Evolutionary conservation across 257 asterid genomes (phyloP), one percentile per base, ranked within the genome.

Genomic region (Plectranthus barbatus): DNA sequence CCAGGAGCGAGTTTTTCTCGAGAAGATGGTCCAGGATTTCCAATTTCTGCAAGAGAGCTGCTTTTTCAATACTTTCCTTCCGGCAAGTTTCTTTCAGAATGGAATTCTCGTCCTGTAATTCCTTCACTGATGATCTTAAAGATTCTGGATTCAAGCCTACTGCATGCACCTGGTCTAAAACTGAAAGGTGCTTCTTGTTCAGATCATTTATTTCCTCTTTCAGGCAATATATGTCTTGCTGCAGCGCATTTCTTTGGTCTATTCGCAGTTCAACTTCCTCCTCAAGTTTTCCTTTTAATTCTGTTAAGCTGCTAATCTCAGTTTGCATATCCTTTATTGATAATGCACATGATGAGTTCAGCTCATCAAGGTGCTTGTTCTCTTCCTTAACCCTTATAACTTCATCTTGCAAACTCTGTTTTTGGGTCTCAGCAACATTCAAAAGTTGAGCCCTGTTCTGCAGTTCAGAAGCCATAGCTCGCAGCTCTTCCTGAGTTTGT

Each of bases 171-270:
- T 87, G 95, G 47, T 82, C 85, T 86, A 85, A 60, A 66, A 90
- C 44, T 10, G 82, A 70, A 17, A 55, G 63, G 61, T 83, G 86
- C 45, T 80, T 82, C 75, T 72, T 74, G 72, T 74, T 85, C 80
- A 88, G 64, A 69, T 76, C 88, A 60, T 80, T 83, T 49, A 88
- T 74, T 67, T 93, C 96, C 80, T 93, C 97, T 74, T 80, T 93
- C 74, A 93, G 88, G 69, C 92, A 83, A 74, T 90, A 89, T 58
- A 90, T 87, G 75, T 93, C 99, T 75, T 87, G 96, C 79, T 93
- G 99, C 70, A 93, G 85, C 7, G 99, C 95, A 52, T 93, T 93
- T 80, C 95, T 84, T 71, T 93, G 77, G 70, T 87, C 95, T 53
- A 90, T 70, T 41, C 95, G 84, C 69, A 85, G 90, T 77, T 84